phyloP scores from a whole-genome alignment of 2,329 filamentous ascomycete species.

The Phialophora chinensis region DNA sequence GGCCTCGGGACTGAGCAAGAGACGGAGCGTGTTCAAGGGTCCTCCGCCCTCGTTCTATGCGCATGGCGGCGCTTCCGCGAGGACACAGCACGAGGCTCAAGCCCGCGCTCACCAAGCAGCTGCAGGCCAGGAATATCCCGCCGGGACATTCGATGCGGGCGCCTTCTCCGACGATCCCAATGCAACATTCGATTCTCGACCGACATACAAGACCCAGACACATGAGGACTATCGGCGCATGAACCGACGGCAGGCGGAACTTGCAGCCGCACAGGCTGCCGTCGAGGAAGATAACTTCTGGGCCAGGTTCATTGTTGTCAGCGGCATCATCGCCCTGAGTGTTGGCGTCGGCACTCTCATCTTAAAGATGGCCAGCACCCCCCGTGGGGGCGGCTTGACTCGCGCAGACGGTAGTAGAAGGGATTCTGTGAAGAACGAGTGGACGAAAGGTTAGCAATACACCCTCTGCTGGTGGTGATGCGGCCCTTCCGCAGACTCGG shows the following conservation, averaged over 20 bases:
- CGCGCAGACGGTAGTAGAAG: conserved; percentile 37
- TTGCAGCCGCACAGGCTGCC: conserved; percentile 44
- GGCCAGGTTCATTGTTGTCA: conserved; percentile 48
- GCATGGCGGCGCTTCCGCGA: conserved; percentile 63
- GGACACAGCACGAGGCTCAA: conserved; percentile 70
- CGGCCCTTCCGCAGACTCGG: neutral
- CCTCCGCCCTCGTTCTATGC: conserved; percentile 90
- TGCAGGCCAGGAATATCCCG: conserved; percentile 13
- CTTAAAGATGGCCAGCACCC: conserved; percentile 24
- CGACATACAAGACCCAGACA: conserved; percentile 76
- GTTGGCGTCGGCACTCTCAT: conserved; percentile 43
- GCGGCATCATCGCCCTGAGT: conserved; percentile 46
- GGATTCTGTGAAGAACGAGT: conserved; percentile 29
- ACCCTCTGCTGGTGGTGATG: no score
- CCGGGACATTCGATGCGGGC: conserved; percentile 33
- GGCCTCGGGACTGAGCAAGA: conserved; percentile 77
- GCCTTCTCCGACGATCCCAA: conserved; percentile 39
- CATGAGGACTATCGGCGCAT: conserved; percentile 62
- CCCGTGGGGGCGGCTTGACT: conserved; percentile 34
- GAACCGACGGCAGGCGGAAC: conserved; percentile 49
- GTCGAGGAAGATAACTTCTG: conserved; percentile 47
- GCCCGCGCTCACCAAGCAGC: conserved; percentile 58
- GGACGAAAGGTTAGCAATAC: conserved; percentile 30
- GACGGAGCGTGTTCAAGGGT: conserved; percentile 77
- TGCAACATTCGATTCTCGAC: conserved; percentile 72